phyloP scores from a whole-genome alignment of 352 stramenopile species.

The Pythium volutum region DNA sequence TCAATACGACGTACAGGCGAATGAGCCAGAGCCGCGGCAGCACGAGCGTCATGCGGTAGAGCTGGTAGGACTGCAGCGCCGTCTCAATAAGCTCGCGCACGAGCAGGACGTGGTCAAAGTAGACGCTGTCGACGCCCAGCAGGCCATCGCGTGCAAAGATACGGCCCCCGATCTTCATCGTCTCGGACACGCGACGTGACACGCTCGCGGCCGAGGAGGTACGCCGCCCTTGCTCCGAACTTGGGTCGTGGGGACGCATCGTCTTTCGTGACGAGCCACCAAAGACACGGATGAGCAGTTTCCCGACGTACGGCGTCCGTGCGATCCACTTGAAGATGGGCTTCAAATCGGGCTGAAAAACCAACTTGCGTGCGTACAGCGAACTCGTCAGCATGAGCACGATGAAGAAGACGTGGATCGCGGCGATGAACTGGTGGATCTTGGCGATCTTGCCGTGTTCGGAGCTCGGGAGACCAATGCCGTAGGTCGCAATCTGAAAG shows the following conservation, averaged over 20 bases:
- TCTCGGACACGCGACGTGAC: not conserved
- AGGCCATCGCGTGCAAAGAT: slow-evolving; percentile 4
- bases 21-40: slow-evolving; percentile 18
- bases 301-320: too few species aligned
- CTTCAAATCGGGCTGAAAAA: slow-evolving; percentile 2
- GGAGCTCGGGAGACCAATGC: not conserved
- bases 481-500: slow-evolving; percentile 8
- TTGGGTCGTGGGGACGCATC: too few species aligned
- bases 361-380: slow-evolving; percentile 1
- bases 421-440: slow-evolving; percentile 10
- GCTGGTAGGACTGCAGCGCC: slow-evolving; percentile 4
- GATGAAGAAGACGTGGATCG: slow-evolving; percentile 17
- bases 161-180: not conserved
- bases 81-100: slow-evolving; percentile 13
- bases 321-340: not conserved
- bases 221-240: too few species aligned
- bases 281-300: too few species aligned
- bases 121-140: slow-evolving; percentile 7
- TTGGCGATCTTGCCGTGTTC: not conserved
- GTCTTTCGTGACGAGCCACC: too few species aligned
- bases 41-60: slow-evolving; percentile 4
- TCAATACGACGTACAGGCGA: slow-evolving; percentile 13
- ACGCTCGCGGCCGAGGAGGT: not conserved
- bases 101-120: slow-evolving; percentile 7
- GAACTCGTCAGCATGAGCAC: slow-evolving; percentile 9